Conservation (phyloP, 306 rosid species). For the Cicer judaicum region DNA sequence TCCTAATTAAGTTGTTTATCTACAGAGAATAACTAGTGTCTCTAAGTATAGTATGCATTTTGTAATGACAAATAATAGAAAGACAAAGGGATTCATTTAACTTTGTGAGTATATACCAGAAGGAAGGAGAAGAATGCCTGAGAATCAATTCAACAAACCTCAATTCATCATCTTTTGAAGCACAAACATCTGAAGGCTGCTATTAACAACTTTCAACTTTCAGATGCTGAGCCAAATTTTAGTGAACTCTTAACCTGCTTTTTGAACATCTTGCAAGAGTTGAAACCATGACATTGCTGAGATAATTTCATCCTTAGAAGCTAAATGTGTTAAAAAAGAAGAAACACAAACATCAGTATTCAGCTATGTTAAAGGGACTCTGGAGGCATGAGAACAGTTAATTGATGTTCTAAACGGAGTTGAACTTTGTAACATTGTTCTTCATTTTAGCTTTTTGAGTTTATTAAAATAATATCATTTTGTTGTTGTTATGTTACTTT, state of each 20-base stretch:
- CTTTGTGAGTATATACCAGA: constrained; percentile 42
- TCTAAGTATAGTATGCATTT: background rate
- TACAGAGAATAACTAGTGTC: background rate
- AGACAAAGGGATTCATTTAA: constrained; percentile 16
- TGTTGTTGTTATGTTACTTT: background rate
- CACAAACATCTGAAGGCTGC: background rate
- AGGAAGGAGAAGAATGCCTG: constrained; percentile 31
- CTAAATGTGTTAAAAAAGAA: background rate
- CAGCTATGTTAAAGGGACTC: background rate
- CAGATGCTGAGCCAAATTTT: constrained; percentile 12
- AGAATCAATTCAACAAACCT: constrained; percentile 30
- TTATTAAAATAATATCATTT: background rate
- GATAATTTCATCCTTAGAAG: constrained; percentile 15
- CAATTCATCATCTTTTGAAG: constrained; percentile 38
- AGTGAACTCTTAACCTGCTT: background rate
- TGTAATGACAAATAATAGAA: background rate
- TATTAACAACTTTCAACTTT: constrained; percentile 22
- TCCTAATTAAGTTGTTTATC: background rate
- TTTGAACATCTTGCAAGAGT: background rate
- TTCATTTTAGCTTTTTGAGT: constrained; percentile 1
- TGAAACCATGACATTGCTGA: constrained; percentile 9
- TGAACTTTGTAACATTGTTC: constrained; percentile 13
- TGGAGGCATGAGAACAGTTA: background rate
- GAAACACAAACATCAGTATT: background rate
- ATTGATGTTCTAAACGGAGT: background rate